Evolutionary conservation across 768 basidiomycete genomes (phyloP), one percentile per base, ranked within the genome.

Genomic region (Rossbeevera mucosa): DNA sequence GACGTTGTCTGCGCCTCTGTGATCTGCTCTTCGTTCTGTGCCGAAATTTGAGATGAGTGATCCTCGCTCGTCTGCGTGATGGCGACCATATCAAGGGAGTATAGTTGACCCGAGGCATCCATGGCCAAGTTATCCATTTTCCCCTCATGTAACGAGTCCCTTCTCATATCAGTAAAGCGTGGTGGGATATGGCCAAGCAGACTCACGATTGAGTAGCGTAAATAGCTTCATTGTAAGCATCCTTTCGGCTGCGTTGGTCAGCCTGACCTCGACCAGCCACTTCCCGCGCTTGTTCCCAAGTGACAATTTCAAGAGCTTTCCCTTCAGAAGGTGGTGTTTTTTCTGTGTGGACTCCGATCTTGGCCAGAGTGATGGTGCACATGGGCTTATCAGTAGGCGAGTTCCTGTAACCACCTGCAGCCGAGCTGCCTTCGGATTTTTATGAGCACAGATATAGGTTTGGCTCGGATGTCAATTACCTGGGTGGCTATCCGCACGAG

Each of bases 141-240:
- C 2, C 11, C 42, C 24, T 51, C 56, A 29, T 16, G 22, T 24
- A 30, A 51, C 20, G 14, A 11, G 11, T 0, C 16, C 33, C 53
- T 60, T 13, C n/a, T 29, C 7, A 29, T 8, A 12, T 59, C 40
- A 49, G 40, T 13, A 16, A 2, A 47, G 8, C 25, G 13, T 20
- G 5, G 13, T 21, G 22, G 18, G 33, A 40, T 20, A 6, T 40
- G n/a, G 3, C 6, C 5, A 20, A 43, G 4, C 30, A 16, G 14
- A 41, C 59, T 59, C 38, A 59, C 57, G 3, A 31, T n/a, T 14
- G 47, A 7, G 7, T 16, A 9, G 25, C 26, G 0, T 24, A 12
- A 7, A 16, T 21, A 12, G 5, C 18, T 5, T 11, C 16, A 30
- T 40, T 40, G 31, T n/a, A 1, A n/a, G 16, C 21, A 4, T 47